Base-by-base conservation (phyloP, 225 moss, liverwort and hornwort species). In the Marchantia paleacea region DNA sequence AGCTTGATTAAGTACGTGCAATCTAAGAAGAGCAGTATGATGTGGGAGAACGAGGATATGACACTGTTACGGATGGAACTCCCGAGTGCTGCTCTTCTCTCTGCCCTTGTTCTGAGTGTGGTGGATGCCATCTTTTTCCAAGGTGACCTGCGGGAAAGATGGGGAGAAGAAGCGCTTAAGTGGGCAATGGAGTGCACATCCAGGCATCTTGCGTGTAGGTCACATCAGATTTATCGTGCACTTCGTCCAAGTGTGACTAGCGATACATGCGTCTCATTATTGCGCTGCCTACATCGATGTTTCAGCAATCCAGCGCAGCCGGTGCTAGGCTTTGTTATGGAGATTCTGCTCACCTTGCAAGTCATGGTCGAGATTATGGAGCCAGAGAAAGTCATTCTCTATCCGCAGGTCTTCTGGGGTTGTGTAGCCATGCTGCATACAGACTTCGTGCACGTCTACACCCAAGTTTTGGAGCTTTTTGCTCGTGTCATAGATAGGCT, bases 21-120 rank as follows among this genome's bases (percentile, higher is more conserved):
- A 61, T 99, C 97, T 10, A 99, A 99, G 83, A 99, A 99, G 77
- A 99, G 97, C 82, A 95, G 95, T 80, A 95, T 99, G 95, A 99
- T 99, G 97, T 99, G 97, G 97, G 97, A 95, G 86, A 94, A 99
- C 81, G 99, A 99, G 85, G 99, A 99, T 81, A 95, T 99, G 93
- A 95, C 87, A 77, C 70, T 99, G 82, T 91, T 89, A 39, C 90
- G 95, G 49, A 95, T 93, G 81, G 95, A 92, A 82, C 95, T 99
- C 78, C 91, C 95, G 53, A 99, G 99, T 81, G 95, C 99, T 47
- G 89, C 91, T 65, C 91, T 99, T 76, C 85, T 99, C 76, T 99
- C 99, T 71, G 99, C 99, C 64, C 88, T 99, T 65, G 99, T 99
- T 80, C 87, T 99, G 75, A 99, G 99, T 88, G 99, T 99, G 18